A percentile compares a stretch with the other conserved stretches of the same genome.
phyloP scores from a whole-genome alignment of 1,284 basidiomycete species.

The Cryptococcus sp. region DNA sequence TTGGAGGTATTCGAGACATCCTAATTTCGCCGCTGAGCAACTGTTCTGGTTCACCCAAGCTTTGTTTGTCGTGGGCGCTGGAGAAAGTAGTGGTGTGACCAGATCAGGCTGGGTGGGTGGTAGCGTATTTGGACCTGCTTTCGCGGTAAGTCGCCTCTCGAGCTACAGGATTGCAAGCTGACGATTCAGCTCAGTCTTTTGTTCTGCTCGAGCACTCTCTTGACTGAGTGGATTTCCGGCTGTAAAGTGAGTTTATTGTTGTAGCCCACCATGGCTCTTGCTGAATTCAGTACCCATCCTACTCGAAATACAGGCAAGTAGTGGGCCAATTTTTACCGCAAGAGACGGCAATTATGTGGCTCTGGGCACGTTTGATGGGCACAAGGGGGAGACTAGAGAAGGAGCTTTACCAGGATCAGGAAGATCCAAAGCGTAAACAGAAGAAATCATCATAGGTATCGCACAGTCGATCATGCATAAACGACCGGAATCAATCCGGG shows the following conservation, averaged over 20 bases:
- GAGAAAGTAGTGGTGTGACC: constrained; percentile 21
- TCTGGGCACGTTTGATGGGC: constrained; percentile 33
- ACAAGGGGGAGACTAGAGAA: constrained; percentile 2
- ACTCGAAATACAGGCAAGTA: constrained; percentile 66
- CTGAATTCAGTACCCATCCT: constrained; percentile 60
- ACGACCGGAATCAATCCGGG: not conserved
- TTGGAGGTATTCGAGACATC: constrained; percentile 82
- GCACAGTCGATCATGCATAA: not conserved
- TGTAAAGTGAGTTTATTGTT: constrained; percentile 53
- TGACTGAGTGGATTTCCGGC: constrained; percentile 73
- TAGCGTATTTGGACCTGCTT: constrained; percentile 29
- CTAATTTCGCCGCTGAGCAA: constrained; percentile 88
- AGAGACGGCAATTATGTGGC: constrained; percentile 50
- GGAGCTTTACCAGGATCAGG: constrained; percentile 6
- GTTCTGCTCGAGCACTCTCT: constrained; percentile 68
- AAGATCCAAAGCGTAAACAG: not conserved
- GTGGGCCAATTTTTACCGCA: constrained; percentile 77
- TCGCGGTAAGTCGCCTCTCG: constrained; percentile 46
- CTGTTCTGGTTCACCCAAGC: constrained; percentile 67
- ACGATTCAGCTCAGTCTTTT: constrained; percentile 51
- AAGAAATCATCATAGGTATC: not conserved
- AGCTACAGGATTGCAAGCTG: constrained; percentile 57
- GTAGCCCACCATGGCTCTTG: not conserved
- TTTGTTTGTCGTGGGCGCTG: constrained; percentile 32
- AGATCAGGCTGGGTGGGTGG: constrained; percentile 22